phyloP scores from a whole-genome alignment of 371 early-diverging fungal species.

The Parasitella parasitica region DNA sequence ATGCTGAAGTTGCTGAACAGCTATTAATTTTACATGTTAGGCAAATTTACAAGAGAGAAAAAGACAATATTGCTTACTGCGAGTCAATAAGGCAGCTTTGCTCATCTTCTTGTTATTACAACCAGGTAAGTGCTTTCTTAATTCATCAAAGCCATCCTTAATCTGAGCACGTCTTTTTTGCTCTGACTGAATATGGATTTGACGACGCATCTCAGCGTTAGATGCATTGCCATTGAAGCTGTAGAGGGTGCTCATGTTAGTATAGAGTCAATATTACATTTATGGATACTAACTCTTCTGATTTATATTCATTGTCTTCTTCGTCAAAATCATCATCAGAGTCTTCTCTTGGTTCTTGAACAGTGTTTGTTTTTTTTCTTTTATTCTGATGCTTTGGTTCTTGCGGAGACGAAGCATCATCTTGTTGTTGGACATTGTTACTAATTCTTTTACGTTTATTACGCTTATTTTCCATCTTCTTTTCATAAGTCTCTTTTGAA shows the following conservation, averaged over 20 bases:
- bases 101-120: conserved; percentile 58
- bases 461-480: conserved; percentile 43
- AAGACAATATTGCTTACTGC: conserved; percentile 46
- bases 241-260: background rate
- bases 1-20: conserved; percentile 54
- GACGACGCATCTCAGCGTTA: conserved; percentile 45
- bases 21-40: conserved; percentile 13
- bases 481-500: conserved; percentile 50
- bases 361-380: conserved; percentile 17
- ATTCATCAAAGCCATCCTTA: conserved; percentile 55
- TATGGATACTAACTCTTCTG: conserved; percentile 21
- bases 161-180: conserved; percentile 55
- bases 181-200: conserved; percentile 57
- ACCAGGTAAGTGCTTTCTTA: conserved; percentile 51
- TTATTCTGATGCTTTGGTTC: conserved; percentile 18
- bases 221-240: conserved; percentile 8
- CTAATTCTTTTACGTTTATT: conserved; percentile 42
- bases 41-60: background rate
- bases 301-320: conserved; percentile 20
- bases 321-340: conserved; percentile 33
- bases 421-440: background rate
- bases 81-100: conserved; percentile 54
- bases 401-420: background rate
- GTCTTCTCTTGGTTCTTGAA: conserved; percentile 7
- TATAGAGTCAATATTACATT: background rate